phyloP scores from a whole-genome alignment of 257 asterid species.

The Salvia rosmarinus region DNA sequence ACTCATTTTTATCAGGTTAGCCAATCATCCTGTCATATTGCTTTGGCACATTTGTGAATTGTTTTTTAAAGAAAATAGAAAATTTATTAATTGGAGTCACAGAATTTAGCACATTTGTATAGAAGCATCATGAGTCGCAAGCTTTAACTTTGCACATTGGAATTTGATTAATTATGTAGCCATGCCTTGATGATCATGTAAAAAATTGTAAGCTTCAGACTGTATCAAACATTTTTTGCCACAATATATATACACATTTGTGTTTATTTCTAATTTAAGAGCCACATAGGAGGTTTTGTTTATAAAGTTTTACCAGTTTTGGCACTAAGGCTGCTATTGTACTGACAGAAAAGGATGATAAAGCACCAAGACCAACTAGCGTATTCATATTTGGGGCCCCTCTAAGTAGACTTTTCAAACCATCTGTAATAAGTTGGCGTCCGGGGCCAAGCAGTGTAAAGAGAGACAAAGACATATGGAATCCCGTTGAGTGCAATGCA shows the following conservation, averaged over 20 bases:
- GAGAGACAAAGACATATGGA: slow-evolving; percentile 83
- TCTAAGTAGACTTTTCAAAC: slow-evolving; percentile 79
- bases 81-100: not conserved
- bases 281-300: slow-evolving; percentile 11
- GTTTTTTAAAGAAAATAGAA: not conserved
- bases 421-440: slow-evolving; percentile 85
- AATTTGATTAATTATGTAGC: not conserved
- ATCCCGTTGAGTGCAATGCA: slow-evolving; percentile 91
- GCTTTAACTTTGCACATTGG: not conserved
- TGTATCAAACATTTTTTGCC: slow-evolving; percentile 13
- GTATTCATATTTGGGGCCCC: slow-evolving; percentile 99
- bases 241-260: not conserved
- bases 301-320: slow-evolving; percentile 71
- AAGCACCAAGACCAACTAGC: slow-evolving; percentile 97
- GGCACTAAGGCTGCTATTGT: slow-evolving; percentile 89
- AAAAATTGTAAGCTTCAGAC: not conserved
- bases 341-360: slow-evolving; percentile 97
- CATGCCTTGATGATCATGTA: slow-evolving; percentile 7
- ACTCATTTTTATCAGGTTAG: slow-evolving; percentile 19
- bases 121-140: slow-evolving; percentile 11
- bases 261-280: slow-evolving; percentile 1
- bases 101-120: not conserved
- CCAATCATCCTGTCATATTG: not conserved
- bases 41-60: not conserved
- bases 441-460: slow-evolving; percentile 96